Base-by-base conservation (phyloP, 2,329 filamentous ascomycete species). In the Alternaria alternata region DNA sequence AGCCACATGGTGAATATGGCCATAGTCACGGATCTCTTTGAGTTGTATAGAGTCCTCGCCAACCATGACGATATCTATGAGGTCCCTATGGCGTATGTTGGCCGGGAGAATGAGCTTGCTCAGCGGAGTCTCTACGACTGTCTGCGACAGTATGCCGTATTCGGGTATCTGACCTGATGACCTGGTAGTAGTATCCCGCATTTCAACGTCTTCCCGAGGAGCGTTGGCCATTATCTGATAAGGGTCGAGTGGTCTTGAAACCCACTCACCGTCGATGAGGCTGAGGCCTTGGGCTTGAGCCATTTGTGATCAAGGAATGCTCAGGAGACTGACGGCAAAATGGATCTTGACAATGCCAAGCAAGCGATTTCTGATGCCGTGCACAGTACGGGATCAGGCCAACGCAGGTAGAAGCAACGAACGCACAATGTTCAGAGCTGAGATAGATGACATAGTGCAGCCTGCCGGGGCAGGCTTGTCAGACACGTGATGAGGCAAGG, bases 1-100 rank as follows among this genome's bases (percentile, higher is more conserved):
- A n/a, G 86, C 83, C n/a, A 97, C 83, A 71, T 93, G 88, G 65
- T 89, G 87, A 24, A 97, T 84, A 70, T 91, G 89, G 1, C 89
- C 89, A 72, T 91, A 87, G 44, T 83, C 82, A 5, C 84, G 83
- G 3, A 95, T 85, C 75, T 96, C 91, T 69, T 89, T 91, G 64
- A 98, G 88, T 67, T 94, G 90, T 44, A 99, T 86, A 68, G 88
- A 92, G 64, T 91, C 86, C 66, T 96, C 91, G 54, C 93, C 92
- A 58, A 99, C 85, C 69, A 97, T 93, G 38, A 94, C 89, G 64
- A 97, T 87, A 80, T 98, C 94, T 68, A 95, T 93, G 61, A 88
- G 83, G 43, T 84, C 79, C 52, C 84, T 83, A 56, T 89, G 89
- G 59, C 94, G 86, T 60, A 98, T 82, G 61, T 89, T 87, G n/a